A percentile compares a stretch with the other conserved stretches of the same genome.
Evolutionary conservation across 1,284 basidiomycete genomes (phyloP).

Genomic region (Pascua guehoae): DNA sequence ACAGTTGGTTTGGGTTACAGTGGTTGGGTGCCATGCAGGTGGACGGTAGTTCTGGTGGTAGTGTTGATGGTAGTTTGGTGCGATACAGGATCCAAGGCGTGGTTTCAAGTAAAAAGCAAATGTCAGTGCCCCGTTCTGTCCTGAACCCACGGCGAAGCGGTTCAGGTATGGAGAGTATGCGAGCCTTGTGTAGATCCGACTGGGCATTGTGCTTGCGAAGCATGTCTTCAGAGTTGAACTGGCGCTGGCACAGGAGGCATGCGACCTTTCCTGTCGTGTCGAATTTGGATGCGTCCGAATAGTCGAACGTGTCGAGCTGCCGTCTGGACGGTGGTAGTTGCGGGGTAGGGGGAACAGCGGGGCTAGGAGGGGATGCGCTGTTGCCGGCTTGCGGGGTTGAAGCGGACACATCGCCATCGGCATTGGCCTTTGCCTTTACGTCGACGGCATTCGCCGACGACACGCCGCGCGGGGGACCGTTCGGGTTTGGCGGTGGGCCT

Average conservation of each 20-base stretch:
- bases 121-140: slow-evolving; percentile 22
- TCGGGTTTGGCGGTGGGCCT: slow-evolving; percentile 19
- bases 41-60: neutral
- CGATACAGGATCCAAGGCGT: neutral
- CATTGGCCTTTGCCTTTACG: neutral
- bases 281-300: slow-evolving; percentile 58
- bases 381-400: neutral
- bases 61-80: slow-evolving; percentile 4
- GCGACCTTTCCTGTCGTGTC: slow-evolving; percentile 56
- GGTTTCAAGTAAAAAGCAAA: slow-evolving; percentile 7
- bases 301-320: slow-evolving; percentile 63
- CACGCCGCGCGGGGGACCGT: slow-evolving; percentile 24
- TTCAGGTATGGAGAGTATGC: slow-evolving; percentile 38
- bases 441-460: slow-evolving; percentile 34
- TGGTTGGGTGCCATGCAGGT: neutral
- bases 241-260: slow-evolving; percentile 83
- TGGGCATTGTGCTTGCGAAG: slow-evolving; percentile 80
- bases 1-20: neutral
- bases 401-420: neutral
- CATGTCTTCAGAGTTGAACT: slow-evolving; percentile 81
- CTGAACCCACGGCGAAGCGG: slow-evolving; percentile 24
- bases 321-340: slow-evolving; percentile 5
- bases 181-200: slow-evolving; percentile 88
- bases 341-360: slow-evolving; percentile 27
- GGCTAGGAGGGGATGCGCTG: neutral